Evolutionary conservation across 2,329 filamentous ascomycete genomes (phyloP).

Genomic region (Niveomyces coronatus): DNA sequence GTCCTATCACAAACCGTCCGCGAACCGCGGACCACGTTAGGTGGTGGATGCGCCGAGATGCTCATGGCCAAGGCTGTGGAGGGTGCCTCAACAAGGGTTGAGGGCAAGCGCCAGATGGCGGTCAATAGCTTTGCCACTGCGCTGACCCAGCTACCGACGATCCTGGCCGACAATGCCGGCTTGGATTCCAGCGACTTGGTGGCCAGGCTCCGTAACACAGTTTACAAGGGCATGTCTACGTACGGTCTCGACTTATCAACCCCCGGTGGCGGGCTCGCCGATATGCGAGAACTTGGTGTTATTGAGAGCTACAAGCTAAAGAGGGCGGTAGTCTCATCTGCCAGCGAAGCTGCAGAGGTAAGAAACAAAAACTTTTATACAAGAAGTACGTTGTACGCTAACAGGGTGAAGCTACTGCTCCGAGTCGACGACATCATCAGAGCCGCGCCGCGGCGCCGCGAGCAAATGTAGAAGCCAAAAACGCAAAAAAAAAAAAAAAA

Average conservation of each 20-base stretch:
- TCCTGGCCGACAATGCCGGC: conserved; percentile 93
- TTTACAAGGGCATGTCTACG: conserved; percentile 88
- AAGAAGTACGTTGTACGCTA: conserved; percentile 10
- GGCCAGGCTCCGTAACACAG: conserved; percentile 79
- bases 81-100: conserved; percentile 82
- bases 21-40: conserved; percentile 87
- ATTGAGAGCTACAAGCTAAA: conserved; percentile 99
- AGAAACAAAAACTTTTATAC: conserved; percentile 20
- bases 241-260: conserved; percentile 84
- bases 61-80: conserved; percentile 98
- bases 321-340: conserved; percentile 92
- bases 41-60: conserved; percentile 96
- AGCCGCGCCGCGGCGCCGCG: conserved; percentile 61
- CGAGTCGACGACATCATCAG: conserved; percentile 98
- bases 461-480: conserved; percentile 24
- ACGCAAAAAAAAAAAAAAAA: conserved; percentile 13
- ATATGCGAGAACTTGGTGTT: conserved; percentile 92
- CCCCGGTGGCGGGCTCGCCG: conserved; percentile 82
- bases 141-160: conserved; percentile 87
- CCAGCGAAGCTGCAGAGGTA: conserved; percentile 93
- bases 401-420: conserved; percentile 31
- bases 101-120: conserved; percentile 92
- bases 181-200: conserved; percentile 93
- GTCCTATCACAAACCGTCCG: conserved; percentile 94
- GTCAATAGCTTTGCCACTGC: conserved; percentile 84